Percentiles rank a stretch among this genome's conserved stretches.
These are phyloP conservation scores for Ceratocystis lukuohia DNA, from an alignment of 2,329 filamentous ascomycete species.

Conservation along the genomic window DNA sequence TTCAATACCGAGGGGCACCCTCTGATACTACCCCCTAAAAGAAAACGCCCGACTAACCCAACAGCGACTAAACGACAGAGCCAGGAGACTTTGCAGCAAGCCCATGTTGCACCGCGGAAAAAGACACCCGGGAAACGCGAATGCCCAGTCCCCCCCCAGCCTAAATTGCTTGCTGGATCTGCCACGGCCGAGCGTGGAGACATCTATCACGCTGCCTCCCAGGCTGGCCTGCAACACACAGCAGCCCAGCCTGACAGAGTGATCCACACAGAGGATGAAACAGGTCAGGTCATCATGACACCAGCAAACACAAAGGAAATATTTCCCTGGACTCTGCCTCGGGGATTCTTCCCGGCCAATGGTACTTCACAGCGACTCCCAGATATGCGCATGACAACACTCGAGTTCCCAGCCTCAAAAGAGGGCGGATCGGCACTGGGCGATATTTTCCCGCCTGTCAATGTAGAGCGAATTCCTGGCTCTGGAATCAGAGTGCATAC, in stretches of 20 bases:
- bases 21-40: conserved; percentile 55
- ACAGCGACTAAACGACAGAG: neutral
- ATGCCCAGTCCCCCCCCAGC: conserved; percentile 51
- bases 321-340: conserved; percentile 87
- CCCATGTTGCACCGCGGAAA: conserved; percentile 3
- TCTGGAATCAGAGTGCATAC: conserved; percentile 22
- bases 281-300: conserved; percentile 31
- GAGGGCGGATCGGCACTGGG: conserved; percentile 31
- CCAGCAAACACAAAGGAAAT: conserved; percentile 35
- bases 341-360: conserved; percentile 57
- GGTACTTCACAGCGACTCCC: conserved; percentile 64
- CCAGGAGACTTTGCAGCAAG: conserved; percentile 8
- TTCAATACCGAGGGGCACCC: conserved; percentile 96
- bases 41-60: conserved; percentile 2
- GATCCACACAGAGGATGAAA: conserved; percentile 33
- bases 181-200: conserved; percentile 66
- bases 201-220: conserved; percentile 75
- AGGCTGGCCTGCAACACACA: conserved; percentile 69
- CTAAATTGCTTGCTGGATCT: conserved; percentile 58
- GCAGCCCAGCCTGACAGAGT: conserved; percentile 45
- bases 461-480: conserved; percentile 21
- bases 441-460: conserved; percentile 30
- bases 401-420: conserved; percentile 45
- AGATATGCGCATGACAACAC: conserved; percentile 53
- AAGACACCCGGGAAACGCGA: conserved; percentile 30